These are phyloP conservation scores for Epichloe sp. DNA, from an alignment of 2,329 filamentous ascomycete genomes.

Conservation along the genomic window DNA sequence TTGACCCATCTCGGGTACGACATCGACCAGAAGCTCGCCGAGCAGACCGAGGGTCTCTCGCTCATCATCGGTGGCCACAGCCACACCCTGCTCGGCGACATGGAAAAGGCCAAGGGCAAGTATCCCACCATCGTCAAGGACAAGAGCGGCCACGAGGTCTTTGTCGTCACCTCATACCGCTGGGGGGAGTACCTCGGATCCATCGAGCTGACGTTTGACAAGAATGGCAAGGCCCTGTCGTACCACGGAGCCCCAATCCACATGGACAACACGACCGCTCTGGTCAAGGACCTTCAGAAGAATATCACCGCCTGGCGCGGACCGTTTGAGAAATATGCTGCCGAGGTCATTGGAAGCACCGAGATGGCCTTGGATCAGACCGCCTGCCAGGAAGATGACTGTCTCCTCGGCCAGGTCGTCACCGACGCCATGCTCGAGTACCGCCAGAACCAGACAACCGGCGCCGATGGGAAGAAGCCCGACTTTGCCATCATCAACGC, in stretches of 20 bases:
- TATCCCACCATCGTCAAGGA: conserved; percentile 53
- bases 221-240: conserved; percentile 44
- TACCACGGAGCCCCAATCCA: conserved; percentile 54
- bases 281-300: conserved; percentile 42
- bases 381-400: conserved; percentile 44
- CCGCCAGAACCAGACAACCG: conserved; percentile 32
- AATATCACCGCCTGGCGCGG: conserved; percentile 45
- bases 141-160: conserved; percentile 50
- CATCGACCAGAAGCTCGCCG: conserved; percentile 46
- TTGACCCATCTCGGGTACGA: conserved; percentile 57
- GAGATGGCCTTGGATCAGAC: conserved; percentile 45
- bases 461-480: conserved; percentile 20
- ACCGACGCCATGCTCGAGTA: conserved; percentile 49
- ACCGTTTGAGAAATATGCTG: conserved; percentile 47
- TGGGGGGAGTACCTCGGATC: conserved; percentile 58
- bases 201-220: conserved; percentile 52
- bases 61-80: conserved; percentile 54
- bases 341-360: conserved; percentile 24
- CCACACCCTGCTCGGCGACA: conserved; percentile 46
- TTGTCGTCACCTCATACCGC: conserved; percentile 53
- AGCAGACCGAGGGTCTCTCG: conserved; percentile 48
- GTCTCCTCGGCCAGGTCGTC: conserved; percentile 42
- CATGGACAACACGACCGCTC: conserved; percentile 45
- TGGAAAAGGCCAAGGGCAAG: conserved; percentile 41
- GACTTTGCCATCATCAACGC: conserved; percentile 50